Evolutionary conservation across 2,329 filamentous ascomycete genomes (phyloP), one percentile per base, ranked within the genome.

Genomic region (Ramularia endophylla): DNA sequence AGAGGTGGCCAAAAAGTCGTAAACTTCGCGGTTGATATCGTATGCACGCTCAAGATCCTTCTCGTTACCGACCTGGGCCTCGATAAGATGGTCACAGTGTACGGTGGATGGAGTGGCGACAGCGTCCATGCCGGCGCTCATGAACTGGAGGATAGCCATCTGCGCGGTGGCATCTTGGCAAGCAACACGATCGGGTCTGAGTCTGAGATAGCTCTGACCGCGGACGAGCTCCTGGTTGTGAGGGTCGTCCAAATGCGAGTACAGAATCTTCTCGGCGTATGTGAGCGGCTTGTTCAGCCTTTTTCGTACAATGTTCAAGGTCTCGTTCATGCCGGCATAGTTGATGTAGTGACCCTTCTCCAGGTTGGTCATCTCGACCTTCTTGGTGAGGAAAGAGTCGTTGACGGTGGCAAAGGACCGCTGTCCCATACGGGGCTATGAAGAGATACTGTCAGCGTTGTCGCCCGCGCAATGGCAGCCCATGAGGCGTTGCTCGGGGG

Each of bases 121-220:
- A 17, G 84, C 83, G 54, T 87, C 86, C 87, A 98, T 90, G 67
- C 90, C 90, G 47, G 92, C 90, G 41, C 87, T 95, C 89, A 98
- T 98, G 80, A 98, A 98, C 75, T 98, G 92, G 46, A 98, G 78
- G 57, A 98, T 95, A 53, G 92, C 92, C 92, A 98, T 98, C 78
- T 98, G 92, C 52, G 92, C 92, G 47, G 92, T 97, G 65, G 92
- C 92, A 79, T 98, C 92, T 77, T 98, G 92, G 78, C 92, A 97
- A 68, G 92, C 92, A 61, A 98, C 92, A 69, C 92, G 87, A 66
- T 98, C 92, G 44, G 92, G 92, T 55, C 92, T 86, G 57, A 98
- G 82, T 76, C 90, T 95, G 56, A 98, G 81, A 73, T 98, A 97
- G 47, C 89, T 95, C 60, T 80, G 80, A 63, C 92, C 92, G 67